Evolutionary conservation across 2,329 filamentous ascomycete species (phyloP).

Genomic region (Trichoderma lentiforme): DNA sequence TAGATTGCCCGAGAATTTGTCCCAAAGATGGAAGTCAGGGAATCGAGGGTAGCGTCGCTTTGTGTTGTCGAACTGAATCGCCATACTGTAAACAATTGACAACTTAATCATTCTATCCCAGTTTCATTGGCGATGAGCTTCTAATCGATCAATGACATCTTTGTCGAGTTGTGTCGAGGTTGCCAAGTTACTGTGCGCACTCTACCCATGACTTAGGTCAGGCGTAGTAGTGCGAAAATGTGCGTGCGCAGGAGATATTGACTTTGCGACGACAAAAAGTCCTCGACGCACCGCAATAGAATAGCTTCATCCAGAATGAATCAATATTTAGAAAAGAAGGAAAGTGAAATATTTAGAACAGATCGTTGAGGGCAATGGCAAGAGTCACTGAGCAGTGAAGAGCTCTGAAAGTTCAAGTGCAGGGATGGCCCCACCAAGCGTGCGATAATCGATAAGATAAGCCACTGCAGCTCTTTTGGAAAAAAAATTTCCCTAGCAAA

Average conservation of each 20-base stretch:
- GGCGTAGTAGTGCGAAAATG: too few species aligned
- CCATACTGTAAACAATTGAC: accelerated
- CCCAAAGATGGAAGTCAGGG: neutral
- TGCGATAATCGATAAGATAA: slow-evolving; percentile 21
- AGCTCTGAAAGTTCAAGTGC: neutral
- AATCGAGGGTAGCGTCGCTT: neutral
- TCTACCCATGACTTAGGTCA: too few species aligned
- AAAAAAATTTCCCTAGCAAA: slow-evolving; percentile 16
- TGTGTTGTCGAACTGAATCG: neutral
- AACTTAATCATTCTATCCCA: neutral
- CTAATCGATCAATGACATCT: neutral
- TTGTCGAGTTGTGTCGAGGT: neutral
- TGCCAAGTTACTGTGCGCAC: neutral
- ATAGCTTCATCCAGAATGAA: too few species aligned
- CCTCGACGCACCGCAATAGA: too few species aligned
- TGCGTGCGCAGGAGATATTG: too few species aligned
- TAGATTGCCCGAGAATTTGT: neutral
- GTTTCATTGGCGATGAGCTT: neutral
- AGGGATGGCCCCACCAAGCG: neutral
- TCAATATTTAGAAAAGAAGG: too few species aligned
- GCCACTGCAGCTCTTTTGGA: neutral
- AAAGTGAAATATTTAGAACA: too few species aligned
- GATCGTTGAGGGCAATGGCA: too few species aligned
- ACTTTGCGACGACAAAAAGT: too few species aligned
- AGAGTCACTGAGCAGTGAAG: neutral